Percentiles rank a stretch among this genome's conserved stretches.
Evolutionary conservation across 140 eudicot genomes (phyloP).

Genomic region (Bidens hawaiensis): DNA sequence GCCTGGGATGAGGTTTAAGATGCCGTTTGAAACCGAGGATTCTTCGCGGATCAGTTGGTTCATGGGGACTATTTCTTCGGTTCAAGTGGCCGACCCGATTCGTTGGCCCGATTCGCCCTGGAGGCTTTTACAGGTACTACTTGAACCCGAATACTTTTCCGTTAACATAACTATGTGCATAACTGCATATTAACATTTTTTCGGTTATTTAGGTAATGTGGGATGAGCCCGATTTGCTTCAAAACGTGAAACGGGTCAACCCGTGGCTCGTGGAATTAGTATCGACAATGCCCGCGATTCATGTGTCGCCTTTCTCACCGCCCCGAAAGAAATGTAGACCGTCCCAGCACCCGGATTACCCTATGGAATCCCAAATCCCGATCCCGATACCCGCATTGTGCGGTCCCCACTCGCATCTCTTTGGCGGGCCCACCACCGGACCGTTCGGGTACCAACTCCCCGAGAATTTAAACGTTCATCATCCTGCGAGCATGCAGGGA

Average conservation of each 20-base stretch:
- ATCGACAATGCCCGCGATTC: conserved; percentile 80
- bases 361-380: conserved; percentile 47
- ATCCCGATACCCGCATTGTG: conserved; percentile 55
- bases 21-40: conserved; percentile 98
- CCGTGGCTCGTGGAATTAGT: conserved; percentile 98
- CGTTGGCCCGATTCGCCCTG: conserved; percentile 98
- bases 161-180: not conserved
- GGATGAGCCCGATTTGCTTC: conserved; percentile 99
- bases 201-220: conserved; percentile 55
- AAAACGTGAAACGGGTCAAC: conserved; percentile 87
- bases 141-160: not conserved
- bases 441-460: conserved; percentile 62
- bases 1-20: conserved; percentile 92
- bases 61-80: conserved; percentile 87
- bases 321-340: conserved; percentile 75
- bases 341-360: conserved; percentile 68
- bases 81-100: conserved; percentile 80
- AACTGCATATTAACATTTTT: not conserved
- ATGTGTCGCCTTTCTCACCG: conserved; percentile 84
- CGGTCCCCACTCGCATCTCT: conserved; percentile 42
- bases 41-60: conserved; percentile 96
- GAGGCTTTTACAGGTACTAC: conserved; percentile 91
- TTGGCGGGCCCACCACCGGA: conserved; percentile 47
- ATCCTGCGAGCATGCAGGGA: conserved; percentile 99
- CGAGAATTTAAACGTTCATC: conserved; percentile 52